Conservation (phyloP, 2,329 filamentous ascomycete genomes). For the Chaetomiaceae sp. region DNA sequence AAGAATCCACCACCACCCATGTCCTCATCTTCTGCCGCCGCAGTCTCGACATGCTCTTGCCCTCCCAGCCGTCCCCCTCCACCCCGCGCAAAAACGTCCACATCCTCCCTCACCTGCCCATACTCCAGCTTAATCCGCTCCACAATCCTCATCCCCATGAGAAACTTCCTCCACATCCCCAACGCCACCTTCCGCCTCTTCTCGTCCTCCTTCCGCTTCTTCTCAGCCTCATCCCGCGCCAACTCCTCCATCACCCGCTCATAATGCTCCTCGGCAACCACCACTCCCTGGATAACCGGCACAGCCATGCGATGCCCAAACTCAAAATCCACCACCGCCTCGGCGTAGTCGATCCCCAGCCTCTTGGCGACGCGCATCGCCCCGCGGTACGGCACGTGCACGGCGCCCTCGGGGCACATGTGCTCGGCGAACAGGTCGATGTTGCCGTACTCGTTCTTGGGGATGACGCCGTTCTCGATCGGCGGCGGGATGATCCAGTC, state of each 20-base stretch:
- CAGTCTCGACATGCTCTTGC: conserved; percentile 16
- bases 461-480: conserved; percentile 78
- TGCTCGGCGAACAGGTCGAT: conserved; percentile 93
- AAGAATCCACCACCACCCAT: conserved; percentile 60
- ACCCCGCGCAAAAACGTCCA: conserved; percentile 53
- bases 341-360: conserved; percentile 81
- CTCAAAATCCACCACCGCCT: conserved; percentile 94
- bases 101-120: conserved; percentile 52
- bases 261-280: conserved; percentile 77
- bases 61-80: conserved; percentile 27
- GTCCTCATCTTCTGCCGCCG: conserved; percentile 39
- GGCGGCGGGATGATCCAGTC: conserved; percentile 92
- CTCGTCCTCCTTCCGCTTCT: conserved; percentile 71
- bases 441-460: conserved; percentile 92
- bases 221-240: conserved; percentile 70
- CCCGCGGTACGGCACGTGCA: conserved; percentile 76
- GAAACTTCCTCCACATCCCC: conserved; percentile 76
- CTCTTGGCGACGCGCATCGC: conserved; percentile 77
- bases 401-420: conserved; percentile 79
- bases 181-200: conserved; percentile 73
- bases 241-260: conserved; percentile 72
- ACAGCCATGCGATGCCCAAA: conserved; percentile 94
- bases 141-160: conserved; percentile 79
- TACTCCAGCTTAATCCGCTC: conserved; percentile 74
- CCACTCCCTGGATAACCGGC: conserved; percentile 84